phyloP scores from a whole-genome alignment of 2,329 filamentous ascomycete genomes.

The Blastomyces gilchristii region DNA sequence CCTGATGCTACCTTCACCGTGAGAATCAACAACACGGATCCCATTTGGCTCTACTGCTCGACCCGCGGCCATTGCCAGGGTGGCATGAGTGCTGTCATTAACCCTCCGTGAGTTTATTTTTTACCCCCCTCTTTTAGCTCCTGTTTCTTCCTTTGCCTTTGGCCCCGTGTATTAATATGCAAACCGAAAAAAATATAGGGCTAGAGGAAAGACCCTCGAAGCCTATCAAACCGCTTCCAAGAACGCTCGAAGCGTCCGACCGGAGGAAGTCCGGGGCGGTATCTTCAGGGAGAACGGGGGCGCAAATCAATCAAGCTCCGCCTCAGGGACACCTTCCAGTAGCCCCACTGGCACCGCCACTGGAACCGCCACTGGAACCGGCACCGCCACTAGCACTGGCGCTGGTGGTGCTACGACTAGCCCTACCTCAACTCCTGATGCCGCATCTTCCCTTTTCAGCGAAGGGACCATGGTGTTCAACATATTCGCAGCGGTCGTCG shows the following conservation, averaged over 20 bases:
- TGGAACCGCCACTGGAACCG: background rate
- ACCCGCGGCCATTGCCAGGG: slow-evolving; percentile 41
- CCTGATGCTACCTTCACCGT: slow-evolving; percentile 34
- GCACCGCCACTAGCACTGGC: background rate
- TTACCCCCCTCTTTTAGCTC: background rate
- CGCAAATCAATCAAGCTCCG: background rate
- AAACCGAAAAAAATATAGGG: background rate
- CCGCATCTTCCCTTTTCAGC: slow-evolving; percentile 1
- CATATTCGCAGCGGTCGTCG: slow-evolving; percentile 1
- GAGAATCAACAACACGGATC: slow-evolving; percentile 34
- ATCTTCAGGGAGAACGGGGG: background rate
- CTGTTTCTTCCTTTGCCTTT: background rate
- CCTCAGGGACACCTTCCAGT: background rate
- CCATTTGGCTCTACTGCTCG: slow-evolving; percentile 45
- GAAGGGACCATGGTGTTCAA: slow-evolving; percentile 2
- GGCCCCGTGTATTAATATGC: background rate
- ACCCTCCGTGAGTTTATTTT: slow-evolving; percentile 31
- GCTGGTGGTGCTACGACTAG: background rate
- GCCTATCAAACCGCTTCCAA: slow-evolving; percentile 14
- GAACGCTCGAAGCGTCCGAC: slow-evolving; percentile 1
- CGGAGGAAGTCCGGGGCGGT: background rate
- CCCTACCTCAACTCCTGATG: background rate
- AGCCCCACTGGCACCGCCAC: background rate
- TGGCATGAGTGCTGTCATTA: slow-evolving; percentile 45
- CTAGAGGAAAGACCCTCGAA: slow-evolving; percentile 14